These are phyloP conservation scores for Oldenlandia corymbosa DNA, from an alignment of 257 asterid species.

Conservation along the genomic window DNA sequence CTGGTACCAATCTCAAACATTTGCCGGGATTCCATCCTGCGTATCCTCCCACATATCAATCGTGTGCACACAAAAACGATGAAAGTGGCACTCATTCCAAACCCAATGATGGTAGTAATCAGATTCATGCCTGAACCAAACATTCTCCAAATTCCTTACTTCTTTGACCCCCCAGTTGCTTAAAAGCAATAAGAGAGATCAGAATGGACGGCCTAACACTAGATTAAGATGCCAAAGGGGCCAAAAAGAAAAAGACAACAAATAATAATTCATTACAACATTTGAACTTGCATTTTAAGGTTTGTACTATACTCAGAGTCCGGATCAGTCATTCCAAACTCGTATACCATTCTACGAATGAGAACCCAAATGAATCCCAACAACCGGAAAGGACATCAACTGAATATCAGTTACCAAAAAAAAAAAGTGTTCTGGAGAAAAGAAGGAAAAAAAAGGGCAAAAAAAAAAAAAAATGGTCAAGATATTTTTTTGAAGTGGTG, in stretches of 20 bases:
- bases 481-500: constrained; percentile 24
- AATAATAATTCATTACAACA: neutral
- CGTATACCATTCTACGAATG: constrained; percentile 3
- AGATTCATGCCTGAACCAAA: constrained; percentile 78
- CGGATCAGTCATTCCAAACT: neutral
- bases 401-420: neutral
- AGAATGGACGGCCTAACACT: neutral
- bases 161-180: constrained; percentile 14
- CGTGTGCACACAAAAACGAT: constrained; percentile 86
- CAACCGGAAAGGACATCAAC: neutral
- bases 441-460: too few species aligned
- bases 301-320: constrained; percentile 1
- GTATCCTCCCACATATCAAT: constrained; percentile 69
- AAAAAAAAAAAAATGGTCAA: neutral
- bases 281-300: constrained; percentile 16
- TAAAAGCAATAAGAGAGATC: constrained; percentile 6
- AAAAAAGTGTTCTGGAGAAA: too few species aligned
- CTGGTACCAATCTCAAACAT: constrained; percentile 70
- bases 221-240: constrained; percentile 11
- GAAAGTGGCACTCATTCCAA: constrained; percentile 95
- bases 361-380: neutral
- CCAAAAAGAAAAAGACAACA: neutral
- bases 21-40: constrained; percentile 55
- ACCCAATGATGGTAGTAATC: constrained; percentile 78
- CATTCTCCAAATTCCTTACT: constrained; percentile 28